Evolutionary conservation across 2,329 filamentous ascomycete genomes (phyloP).

Genomic region (Botryosphaeria dothidea): DNA sequence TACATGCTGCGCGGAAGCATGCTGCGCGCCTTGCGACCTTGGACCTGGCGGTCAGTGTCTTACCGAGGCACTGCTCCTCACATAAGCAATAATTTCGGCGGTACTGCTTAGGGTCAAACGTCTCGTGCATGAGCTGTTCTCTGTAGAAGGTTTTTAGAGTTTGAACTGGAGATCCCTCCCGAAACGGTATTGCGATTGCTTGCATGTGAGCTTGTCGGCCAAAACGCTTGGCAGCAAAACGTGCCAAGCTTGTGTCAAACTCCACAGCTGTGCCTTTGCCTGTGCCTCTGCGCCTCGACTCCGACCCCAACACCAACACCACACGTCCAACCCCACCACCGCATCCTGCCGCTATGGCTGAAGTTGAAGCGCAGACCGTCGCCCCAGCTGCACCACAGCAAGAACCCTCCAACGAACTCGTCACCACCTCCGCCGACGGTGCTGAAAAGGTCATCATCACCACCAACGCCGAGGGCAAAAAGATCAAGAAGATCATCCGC

Average conservation of each 20-base stretch:
- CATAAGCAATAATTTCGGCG: background rate
- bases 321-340: background rate
- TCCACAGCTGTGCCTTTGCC: too few species aligned
- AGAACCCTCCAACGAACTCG: background rate
- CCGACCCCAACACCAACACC: background rate
- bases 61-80: too few species aligned
- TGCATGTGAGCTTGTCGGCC: background rate
- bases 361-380: background rate
- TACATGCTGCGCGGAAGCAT: background rate
- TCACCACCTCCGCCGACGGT: slow-evolving; percentile 11
- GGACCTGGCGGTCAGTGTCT: too few species aligned
- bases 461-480: slow-evolving; percentile 50
- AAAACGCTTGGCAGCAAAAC: too few species aligned
- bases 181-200: too few species aligned
- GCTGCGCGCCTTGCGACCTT: background rate
- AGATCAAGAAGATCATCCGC: slow-evolving; percentile 88
- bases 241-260: too few species aligned
- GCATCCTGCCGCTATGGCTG: slow-evolving; percentile 11
- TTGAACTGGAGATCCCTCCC: background rate
- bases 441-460: slow-evolving; percentile 26
- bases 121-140: background rate
- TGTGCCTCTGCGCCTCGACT: background rate
- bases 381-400: background rate
- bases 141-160: background rate
- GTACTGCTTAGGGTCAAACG: background rate